Percentiles rank a stretch among this genome's conserved stretches.
These are phyloP conservation scores for Talaromyces proteolyticus DNA, from an alignment of 495 filamentous ascomycete species.

Conservation along the genomic window DNA sequence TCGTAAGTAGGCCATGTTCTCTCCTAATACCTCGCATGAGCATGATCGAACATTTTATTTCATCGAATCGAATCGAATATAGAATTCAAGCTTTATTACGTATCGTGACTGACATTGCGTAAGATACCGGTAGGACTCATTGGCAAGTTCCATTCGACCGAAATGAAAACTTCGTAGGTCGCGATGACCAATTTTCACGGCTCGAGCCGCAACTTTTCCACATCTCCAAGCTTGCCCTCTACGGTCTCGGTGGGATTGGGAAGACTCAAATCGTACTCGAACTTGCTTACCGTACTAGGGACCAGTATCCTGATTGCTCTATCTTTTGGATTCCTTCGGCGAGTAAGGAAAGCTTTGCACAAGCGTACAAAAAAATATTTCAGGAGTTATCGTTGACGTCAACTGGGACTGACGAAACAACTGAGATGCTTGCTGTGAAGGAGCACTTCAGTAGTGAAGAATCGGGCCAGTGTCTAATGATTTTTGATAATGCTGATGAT, in stretches of 20 bases:
- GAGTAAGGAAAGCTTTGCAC: conserved; percentile 31
- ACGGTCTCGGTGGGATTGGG: conserved; percentile 42
- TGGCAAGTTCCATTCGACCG: conserved; percentile 13
- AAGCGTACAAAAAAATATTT: conserved; percentile 38
- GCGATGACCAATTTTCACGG: conserved; percentile 13
- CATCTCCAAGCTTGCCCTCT: conserved; percentile 19
- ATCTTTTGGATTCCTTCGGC: conserved; percentile 45
- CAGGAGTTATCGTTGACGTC: too few species aligned
- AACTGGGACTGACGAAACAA: conserved; percentile 16
- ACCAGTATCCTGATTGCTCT: conserved; percentile 28
- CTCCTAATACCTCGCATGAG: too few species aligned
- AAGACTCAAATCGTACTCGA: conserved; percentile 48
- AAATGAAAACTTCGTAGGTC: conserved; percentile 16
- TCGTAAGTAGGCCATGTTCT: too few species aligned
- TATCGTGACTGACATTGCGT: too few species aligned
- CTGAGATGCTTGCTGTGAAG: too few species aligned
- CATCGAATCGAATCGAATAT: too few species aligned
- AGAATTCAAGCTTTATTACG: too few species aligned
- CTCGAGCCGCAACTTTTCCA: conserved; percentile 11
- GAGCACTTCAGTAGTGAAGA: conserved; percentile 12
- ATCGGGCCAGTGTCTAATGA: conserved; percentile 13
- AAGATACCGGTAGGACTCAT: too few species aligned
- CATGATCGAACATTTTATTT: too few species aligned
- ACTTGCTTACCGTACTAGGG: conserved; percentile 31
- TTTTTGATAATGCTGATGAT: conserved; percentile 20